A percentile compares a stretch with the other conserved stretches of the same genome.
Evolutionary conservation across 164 flowering plant genomes (phyloP).

Genomic region (Vitis cinerea): DNA sequence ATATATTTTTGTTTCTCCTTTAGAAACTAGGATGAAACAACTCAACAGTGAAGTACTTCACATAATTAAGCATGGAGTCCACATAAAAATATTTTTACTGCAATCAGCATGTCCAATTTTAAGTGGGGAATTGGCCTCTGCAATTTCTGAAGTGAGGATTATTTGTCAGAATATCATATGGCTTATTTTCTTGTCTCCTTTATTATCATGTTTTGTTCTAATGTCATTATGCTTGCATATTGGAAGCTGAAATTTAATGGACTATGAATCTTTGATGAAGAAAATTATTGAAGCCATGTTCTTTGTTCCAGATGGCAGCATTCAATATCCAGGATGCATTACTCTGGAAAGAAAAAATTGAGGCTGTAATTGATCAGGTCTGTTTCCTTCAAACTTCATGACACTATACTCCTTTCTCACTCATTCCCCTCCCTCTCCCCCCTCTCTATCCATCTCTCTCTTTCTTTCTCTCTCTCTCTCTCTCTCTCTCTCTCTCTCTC

Average conservation of each 20-base stretch:
- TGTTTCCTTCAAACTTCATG: neutral
- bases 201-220: neutral
- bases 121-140: neutral
- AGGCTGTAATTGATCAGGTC: conserved; percentile 92
- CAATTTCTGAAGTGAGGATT: neutral
- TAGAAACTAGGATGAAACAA: no score
- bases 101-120: no score
- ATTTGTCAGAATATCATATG: no score
- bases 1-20: no score
- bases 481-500: no score
- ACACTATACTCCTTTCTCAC: no score
- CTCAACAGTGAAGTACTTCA: no score
- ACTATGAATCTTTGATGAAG: neutral
- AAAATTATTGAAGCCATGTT: neutral
- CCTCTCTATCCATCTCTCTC: no score
- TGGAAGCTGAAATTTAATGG: conserved; percentile 1
- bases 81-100: no score
- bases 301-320: conserved; percentile 86
- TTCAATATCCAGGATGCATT: conserved; percentile 98
- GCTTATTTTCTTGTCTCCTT: conserved; percentile 1
- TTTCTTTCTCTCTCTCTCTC: no score
- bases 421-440: neutral
- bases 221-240: neutral
- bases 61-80: no score
- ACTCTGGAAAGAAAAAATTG: conserved; percentile 94